phyloP scores from a whole-genome alignment of 2,329 filamentous ascomycete species.

The Pseudocercospora macadamiae region DNA sequence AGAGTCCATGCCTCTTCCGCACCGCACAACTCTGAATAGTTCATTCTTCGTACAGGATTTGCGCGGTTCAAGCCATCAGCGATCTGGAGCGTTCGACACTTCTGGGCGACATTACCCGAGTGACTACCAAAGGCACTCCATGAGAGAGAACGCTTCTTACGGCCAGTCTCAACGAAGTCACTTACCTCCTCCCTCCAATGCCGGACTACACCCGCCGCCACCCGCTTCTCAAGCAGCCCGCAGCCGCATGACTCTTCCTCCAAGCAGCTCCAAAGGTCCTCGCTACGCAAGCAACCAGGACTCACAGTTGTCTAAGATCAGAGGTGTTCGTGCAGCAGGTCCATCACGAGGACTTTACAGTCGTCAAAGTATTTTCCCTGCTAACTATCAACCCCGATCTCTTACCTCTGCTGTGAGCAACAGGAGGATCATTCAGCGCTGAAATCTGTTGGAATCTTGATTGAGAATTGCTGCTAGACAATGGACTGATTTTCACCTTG shows the following conservation, averaged over 20 bases:
- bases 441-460: neutral
- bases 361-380: constrained; percentile 1
- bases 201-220: neutral
- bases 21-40: neutral
- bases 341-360: constrained; percentile 17
- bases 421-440: constrained; percentile 23
- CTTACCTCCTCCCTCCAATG: neutral
- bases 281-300: constrained; percentile 11
- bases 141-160: neutral
- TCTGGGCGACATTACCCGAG: neutral
- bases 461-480: too few species aligned
- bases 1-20: neutral
- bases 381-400: constrained; percentile 13
- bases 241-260: constrained; percentile 25
- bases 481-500: too few species aligned
- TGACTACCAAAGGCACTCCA: too few species aligned
- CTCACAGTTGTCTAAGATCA: constrained; percentile 28
- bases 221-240: constrained; percentile 10
- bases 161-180: neutral
- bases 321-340: constrained; percentile 30
- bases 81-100: neutral
- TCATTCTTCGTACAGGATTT: neutral
- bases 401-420: constrained; percentile 24
- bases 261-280: constrained; percentile 7
- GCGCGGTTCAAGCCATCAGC: neutral